A percentile compares a stretch with the other conserved stretches of the same genome.
These are phyloP conservation scores for Cordyceps cateniannulata DNA, from an alignment of 2,329 filamentous ascomycete genomes.

Conservation along the genomic window DNA sequence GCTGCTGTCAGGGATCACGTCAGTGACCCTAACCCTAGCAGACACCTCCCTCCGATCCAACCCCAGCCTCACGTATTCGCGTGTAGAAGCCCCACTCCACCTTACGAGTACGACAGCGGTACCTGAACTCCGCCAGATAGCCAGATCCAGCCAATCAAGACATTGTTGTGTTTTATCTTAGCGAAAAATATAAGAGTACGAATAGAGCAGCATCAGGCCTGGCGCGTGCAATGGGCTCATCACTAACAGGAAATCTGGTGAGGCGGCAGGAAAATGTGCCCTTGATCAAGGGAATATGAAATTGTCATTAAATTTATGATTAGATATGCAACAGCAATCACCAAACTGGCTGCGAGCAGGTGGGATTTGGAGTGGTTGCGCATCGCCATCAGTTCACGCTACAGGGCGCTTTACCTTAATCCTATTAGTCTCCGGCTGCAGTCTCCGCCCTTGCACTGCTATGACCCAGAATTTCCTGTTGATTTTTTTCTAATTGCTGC, in stretches of 20 bases:
- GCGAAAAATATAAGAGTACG: too few species aligned
- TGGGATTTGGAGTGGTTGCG: not conserved
- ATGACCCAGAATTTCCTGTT: not conserved
- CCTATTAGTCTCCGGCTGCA: not conserved
- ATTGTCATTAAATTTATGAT: not conserved
- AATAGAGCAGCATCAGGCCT: not conserved
- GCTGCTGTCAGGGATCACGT: too few species aligned
- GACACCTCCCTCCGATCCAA: too few species aligned
- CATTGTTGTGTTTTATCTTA: too few species aligned
- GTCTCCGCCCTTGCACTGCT: not conserved
- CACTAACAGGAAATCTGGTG: not conserved
- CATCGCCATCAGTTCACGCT: not conserved
- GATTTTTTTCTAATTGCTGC: not conserved
- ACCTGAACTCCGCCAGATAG: too few species aligned
- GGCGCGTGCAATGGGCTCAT: not conserved
- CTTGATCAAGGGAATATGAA: not conserved
- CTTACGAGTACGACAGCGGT: too few species aligned
- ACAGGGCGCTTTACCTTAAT: not conserved
- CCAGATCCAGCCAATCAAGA: too few species aligned
- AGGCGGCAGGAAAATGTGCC: not conserved
- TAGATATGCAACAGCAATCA: not conserved
- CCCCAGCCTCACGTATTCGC: too few species aligned
- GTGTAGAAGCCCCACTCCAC: too few species aligned
- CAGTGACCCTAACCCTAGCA: too few species aligned
- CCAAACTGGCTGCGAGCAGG: not conserved